phyloP scores from a whole-genome alignment of 2,329 filamentous ascomycete genomes.

The Fusarium siculi region DNA sequence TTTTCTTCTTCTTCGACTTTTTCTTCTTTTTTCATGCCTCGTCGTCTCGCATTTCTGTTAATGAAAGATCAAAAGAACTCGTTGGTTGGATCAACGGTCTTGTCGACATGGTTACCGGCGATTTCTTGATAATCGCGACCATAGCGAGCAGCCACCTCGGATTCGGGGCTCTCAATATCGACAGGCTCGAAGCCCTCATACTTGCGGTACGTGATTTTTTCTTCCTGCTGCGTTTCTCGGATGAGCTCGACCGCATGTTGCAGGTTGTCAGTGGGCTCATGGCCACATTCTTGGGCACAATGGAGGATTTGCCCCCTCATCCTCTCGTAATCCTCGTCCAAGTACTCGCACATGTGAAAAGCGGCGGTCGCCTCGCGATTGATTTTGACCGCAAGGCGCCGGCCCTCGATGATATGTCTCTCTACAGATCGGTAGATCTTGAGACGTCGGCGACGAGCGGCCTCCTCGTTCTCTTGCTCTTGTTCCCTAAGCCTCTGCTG shows the following conservation, averaged over 20 bases:
- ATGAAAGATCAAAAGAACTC: slow-evolving; percentile 3
- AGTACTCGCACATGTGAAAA: neutral
- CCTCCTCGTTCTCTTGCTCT: neutral
- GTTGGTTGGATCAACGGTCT: neutral
- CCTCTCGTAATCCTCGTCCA: neutral
- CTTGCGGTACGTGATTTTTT: neutral
- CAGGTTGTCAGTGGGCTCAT: neutral
- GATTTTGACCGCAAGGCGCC: neutral
- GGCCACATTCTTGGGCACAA: neutral
- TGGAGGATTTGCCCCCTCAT: neutral
- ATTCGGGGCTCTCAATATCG: slow-evolving; percentile 2
- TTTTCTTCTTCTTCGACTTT: neutral
- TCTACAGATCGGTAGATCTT: slow-evolving; percentile 10
- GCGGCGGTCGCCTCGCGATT: slow-evolving; percentile 3
- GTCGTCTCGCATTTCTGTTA: neutral
- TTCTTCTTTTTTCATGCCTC: neutral
- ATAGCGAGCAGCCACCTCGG: neutral
- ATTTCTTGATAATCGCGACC: neutral
- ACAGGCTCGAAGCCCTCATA: neutral
- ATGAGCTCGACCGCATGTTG: neutral
- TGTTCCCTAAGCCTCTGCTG: neutral
- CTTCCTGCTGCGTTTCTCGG: neutral
- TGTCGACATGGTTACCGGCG: neutral
- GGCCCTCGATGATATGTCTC: neutral
- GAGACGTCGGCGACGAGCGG: neutral